phyloP scores from a whole-genome alignment of 257 asterid species.

The Penstemon davidsonii region DNA sequence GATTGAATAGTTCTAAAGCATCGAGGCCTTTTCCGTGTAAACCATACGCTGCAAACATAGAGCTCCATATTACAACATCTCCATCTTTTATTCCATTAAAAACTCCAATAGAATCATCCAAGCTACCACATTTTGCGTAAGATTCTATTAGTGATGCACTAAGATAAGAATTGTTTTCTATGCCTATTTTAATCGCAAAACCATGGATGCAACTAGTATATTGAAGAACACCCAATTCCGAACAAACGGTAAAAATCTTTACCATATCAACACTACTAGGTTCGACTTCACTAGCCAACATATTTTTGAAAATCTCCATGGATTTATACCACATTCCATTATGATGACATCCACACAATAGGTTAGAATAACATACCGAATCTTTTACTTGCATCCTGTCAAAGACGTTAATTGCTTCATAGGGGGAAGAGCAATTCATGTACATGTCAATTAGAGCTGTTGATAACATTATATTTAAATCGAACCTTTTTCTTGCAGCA shows the following conservation, averaged over 20 bases:
- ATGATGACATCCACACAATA: conserved; percentile 58
- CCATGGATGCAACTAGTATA: conserved; percentile 66
- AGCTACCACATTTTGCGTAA: conserved; percentile 77
- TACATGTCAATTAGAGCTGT: conserved; percentile 85
- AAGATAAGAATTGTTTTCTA: conserved; percentile 36
- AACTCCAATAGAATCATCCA: conserved; percentile 50
- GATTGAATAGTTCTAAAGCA: conserved; percentile 49
- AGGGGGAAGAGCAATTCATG: conserved; percentile 65
- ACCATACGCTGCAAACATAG: conserved; percentile 73
- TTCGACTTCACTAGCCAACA: conserved; percentile 42
- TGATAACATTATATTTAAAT: conserved; percentile 51
- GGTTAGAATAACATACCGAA: conserved; percentile 47
- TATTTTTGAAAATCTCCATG: conserved; percentile 48
- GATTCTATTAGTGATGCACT: conserved; percentile 70
- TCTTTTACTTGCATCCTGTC: conserved; percentile 55
- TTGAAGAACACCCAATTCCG: conserved; percentile 67
- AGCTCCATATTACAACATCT: conserved; percentile 76
- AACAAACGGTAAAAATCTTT: conserved; percentile 58
- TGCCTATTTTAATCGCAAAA: conserved; percentile 43
- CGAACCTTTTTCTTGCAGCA: conserved; percentile 44
- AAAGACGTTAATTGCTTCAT: conserved; percentile 59
- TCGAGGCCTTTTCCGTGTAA: conserved; percentile 65
- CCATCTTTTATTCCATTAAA: conserved; percentile 35
- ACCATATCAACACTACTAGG: conserved; percentile 56
- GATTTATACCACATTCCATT: conserved; percentile 48